These are phyloP conservation scores for Quercus dentata DNA, from an alignment of 306 rosid genomes.

Conservation along the genomic window DNA sequence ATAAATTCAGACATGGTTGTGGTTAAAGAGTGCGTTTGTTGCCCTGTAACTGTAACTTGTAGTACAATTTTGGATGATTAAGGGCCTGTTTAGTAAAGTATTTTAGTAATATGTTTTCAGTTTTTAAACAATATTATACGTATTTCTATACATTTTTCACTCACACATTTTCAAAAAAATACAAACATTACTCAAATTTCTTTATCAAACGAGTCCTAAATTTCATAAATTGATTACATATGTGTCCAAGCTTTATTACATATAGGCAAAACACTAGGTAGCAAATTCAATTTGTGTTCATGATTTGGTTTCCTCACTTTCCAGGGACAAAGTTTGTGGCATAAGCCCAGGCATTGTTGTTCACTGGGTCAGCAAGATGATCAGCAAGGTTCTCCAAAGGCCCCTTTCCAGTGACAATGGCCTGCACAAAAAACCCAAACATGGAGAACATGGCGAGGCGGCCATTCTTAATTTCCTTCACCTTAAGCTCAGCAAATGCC, in stretches of 20 bases:
- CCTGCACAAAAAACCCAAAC: conserved; percentile 38
- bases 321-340: conserved; percentile 38
- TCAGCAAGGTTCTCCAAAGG: conserved; percentile 41
- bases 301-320: conserved; percentile 18
- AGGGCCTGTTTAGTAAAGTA: no score
- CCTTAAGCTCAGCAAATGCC: conserved; percentile 42
- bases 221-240: background rate
- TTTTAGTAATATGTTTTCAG: no score
- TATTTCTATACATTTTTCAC: no score
- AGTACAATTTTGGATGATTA: background rate
- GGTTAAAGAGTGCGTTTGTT: background rate
- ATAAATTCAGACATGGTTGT: background rate
- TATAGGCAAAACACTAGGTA: background rate
- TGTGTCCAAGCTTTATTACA: background rate
- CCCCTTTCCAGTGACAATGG: conserved; percentile 38
- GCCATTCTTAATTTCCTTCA: conserved; percentile 37
- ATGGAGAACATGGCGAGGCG: conserved; percentile 39
- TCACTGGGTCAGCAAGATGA: conserved; percentile 41
- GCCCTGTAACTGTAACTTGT: no score
- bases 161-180: no score
- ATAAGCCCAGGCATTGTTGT: conserved; percentile 31
- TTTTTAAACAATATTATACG: no score
- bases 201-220: no score
- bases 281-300: background rate
- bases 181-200: no score